Conservation (phyloP, 106 monocot species). For the Cymbidium sinense region DNA sequence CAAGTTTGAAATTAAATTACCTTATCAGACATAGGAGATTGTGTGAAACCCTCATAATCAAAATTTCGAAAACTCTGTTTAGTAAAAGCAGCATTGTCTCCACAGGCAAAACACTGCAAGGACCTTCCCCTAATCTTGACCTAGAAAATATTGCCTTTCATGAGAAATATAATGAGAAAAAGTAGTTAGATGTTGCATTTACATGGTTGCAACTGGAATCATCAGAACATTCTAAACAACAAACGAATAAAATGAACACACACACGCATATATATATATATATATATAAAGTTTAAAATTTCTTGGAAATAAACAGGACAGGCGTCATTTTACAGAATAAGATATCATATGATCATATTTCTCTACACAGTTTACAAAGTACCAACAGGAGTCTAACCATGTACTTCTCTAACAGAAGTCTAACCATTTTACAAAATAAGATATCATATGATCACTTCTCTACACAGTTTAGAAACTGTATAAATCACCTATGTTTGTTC, state of each 20-base stretch:
- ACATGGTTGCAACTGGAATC: background rate
- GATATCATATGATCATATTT: no score
- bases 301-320: no score
- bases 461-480: no score
- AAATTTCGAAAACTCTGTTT: slow-evolving; percentile 53
- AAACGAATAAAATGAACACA: no score
- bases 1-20: slow-evolving; percentile 37
- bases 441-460: no score
- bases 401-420: no score
- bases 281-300: no score
- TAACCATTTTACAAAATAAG: no score
- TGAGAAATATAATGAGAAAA: background rate
- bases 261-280: no score
- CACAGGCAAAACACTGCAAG: slow-evolving; percentile 59
- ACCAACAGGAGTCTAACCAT: no score
- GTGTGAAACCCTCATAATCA: slow-evolving; percentile 96
- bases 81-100: slow-evolving; percentile 62
- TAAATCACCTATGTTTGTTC: background rate
- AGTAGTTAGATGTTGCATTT: background rate
- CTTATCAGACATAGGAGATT: slow-evolving; percentile 76
- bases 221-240: background rate
- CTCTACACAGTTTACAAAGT: no score
- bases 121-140: slow-evolving; percentile 90
- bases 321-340: no score
- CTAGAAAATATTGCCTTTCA: slow-evolving; percentile 24